Evolutionary conservation across 441 rosid genomes (phyloP).

Genomic region (Populus hybrid): DNA sequence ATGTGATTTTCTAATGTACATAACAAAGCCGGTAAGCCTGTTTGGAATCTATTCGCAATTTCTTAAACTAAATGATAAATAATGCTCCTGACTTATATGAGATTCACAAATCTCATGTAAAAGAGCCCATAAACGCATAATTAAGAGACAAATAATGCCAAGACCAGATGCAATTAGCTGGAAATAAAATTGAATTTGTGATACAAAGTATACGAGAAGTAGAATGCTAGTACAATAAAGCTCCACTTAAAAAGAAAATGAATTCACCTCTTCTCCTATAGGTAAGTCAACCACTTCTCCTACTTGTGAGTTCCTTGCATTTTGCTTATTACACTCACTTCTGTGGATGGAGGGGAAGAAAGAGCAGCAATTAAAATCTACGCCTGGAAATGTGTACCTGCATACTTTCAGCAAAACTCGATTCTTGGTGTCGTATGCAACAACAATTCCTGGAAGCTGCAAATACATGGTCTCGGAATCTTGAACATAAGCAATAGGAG

Average conservation of each 20-base stretch:
- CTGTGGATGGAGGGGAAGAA: slow-evolving; percentile 14
- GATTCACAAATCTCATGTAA: too few species aligned
- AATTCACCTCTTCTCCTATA: not conserved
- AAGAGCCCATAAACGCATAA: too few species aligned
- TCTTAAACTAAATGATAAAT: too few species aligned
- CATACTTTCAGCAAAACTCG: slow-evolving; percentile 7
- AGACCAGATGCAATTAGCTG: too few species aligned
- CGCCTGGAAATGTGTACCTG: not conserved
- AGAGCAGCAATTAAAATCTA: slow-evolving; percentile 1
- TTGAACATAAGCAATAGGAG: slow-evolving; percentile 12
- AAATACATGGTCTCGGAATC: slow-evolving; percentile 19
- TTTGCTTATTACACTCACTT: not conserved
- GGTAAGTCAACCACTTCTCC: not conserved
- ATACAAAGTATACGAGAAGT: not conserved
- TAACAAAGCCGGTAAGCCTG: too few species aligned
- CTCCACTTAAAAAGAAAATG: not conserved
- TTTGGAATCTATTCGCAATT: too few species aligned
- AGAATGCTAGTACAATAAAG: not conserved
- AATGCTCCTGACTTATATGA: too few species aligned
- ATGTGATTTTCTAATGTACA: too few species aligned
- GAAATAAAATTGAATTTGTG: too few species aligned
- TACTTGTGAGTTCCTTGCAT: not conserved
- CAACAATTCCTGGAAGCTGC: slow-evolving; percentile 15
- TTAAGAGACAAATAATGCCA: too few species aligned
- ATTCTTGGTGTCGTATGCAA: slow-evolving; percentile 18